Conservation (phyloP, 2,329 filamentous ascomycete genomes). For the Microdochium paspali region DNA sequence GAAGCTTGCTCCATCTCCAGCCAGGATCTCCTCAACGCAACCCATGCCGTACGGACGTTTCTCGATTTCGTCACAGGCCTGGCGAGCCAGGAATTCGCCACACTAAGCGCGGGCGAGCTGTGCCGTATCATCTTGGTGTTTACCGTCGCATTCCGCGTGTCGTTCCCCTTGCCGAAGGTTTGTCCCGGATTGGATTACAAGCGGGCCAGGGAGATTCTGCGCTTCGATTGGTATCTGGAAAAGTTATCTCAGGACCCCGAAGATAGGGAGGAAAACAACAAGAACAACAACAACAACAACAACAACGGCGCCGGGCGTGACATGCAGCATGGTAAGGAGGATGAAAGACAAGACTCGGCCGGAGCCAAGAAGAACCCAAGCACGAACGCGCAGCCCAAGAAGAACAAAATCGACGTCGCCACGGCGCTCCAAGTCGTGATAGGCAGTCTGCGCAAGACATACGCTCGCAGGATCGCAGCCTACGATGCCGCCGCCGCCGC, state of each 20-base stretch:
- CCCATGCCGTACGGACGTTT: slow-evolving; percentile 16
- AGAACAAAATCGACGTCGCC: slow-evolving; percentile 27
- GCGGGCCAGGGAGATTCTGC: slow-evolving; percentile 27
- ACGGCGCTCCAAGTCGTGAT: slow-evolving; percentile 37
- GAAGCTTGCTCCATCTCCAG: slow-evolving; percentile 10
- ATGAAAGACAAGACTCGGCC: neutral
- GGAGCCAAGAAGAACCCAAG: too few relatives aligned
- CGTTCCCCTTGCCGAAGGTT: slow-evolving; percentile 27
- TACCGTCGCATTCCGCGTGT: slow-evolving; percentile 35
- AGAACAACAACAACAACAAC: neutral
- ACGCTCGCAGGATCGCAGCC: slow-evolving; percentile 26
- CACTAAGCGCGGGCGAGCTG: slow-evolving; percentile 33
- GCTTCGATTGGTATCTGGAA: slow-evolving; percentile 28
- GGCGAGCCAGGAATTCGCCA: slow-evolving; percentile 15
- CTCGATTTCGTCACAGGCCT: slow-evolving; percentile 21
- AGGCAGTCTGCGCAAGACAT: slow-evolving; percentile 35
- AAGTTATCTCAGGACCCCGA: slow-evolving; percentile 18
- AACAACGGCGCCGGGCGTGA: slow-evolving; percentile 5
- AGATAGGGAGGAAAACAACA: slow-evolving; percentile 1
- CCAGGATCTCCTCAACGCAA: slow-evolving; percentile 8
- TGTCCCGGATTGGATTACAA: slow-evolving; percentile 26
- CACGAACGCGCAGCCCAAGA: too few relatives aligned
- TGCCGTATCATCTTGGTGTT: slow-evolving; percentile 27
- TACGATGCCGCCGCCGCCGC: slow-evolving; percentile 11
- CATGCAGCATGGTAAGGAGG: too few relatives aligned